Evolutionary conservation across 2,329 filamentous ascomycete species (phyloP).

Genomic region (Fusarium beomiforme): DNA sequence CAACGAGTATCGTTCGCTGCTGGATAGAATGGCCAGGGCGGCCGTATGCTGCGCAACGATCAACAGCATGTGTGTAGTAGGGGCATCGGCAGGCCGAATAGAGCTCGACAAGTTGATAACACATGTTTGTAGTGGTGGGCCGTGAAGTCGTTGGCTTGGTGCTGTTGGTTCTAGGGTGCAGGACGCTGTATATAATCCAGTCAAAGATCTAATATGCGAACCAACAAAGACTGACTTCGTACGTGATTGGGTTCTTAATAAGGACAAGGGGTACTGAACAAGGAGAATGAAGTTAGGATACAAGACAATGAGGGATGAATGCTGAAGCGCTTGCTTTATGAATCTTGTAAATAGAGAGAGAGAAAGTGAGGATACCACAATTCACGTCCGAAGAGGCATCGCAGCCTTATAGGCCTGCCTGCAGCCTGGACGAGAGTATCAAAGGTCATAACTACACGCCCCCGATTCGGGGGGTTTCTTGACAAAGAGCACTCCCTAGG

Average conservation of each 20-base stretch:
- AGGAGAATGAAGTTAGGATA: slow-evolving; percentile 15
- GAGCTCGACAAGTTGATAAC: slow-evolving; percentile 85
- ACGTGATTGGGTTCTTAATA: slow-evolving; percentile 1
- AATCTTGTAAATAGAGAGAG: slow-evolving; percentile 31
- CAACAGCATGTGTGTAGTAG: slow-evolving; percentile 87
- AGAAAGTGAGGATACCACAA: slow-evolving; percentile 42
- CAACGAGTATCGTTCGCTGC: slow-evolving; percentile 82
- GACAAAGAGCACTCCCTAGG: slow-evolving; percentile 22
- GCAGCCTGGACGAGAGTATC: slow-evolving; percentile 44
- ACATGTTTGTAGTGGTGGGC: slow-evolving; percentile 67
- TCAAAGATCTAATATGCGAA: slow-evolving; percentile 4
- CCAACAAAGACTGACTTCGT: slow-evolving; percentile 8
- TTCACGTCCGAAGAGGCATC: slow-evolving; percentile 55
- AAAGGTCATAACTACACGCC: slow-evolving; percentile 37
- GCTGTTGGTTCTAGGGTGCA: slow-evolving; percentile 16
- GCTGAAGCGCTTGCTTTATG: slow-evolving; percentile 23
- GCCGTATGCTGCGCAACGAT: slow-evolving; percentile 81
- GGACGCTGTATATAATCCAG: slow-evolving; percentile 3
- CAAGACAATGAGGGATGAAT: slow-evolving; percentile 6
- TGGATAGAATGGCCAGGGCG: slow-evolving; percentile 77
- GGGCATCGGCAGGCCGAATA: slow-evolving; percentile 89
- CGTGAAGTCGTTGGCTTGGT: slow-evolving; percentile 28
- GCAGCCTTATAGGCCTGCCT: slow-evolving; percentile 62
- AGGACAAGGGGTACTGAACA: slow-evolving; percentile 1
- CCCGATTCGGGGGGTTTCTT: slow-evolving; percentile 16